Base-by-base conservation (phyloP, 2,329 filamentous ascomycete species). In the Epichloe uncinata region DNA sequence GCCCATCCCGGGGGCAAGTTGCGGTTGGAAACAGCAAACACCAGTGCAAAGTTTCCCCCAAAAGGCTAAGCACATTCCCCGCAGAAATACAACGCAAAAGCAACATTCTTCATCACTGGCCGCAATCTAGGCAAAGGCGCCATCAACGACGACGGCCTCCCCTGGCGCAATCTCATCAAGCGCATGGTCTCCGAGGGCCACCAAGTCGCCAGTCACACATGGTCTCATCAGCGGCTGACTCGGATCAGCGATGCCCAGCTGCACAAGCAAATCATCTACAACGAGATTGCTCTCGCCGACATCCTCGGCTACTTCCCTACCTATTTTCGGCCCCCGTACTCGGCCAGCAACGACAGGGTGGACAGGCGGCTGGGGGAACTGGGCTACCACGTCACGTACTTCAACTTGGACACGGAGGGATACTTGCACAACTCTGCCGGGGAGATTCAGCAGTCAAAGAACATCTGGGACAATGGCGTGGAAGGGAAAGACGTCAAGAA, bases 331-430 rank as follows among this genome's bases (percentile, higher is more conserved):
- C 67, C 71, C 0, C 71, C 71, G 0, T 73, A 71, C 61, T 72
- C 70, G n/a, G 69, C 68, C 34, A 72, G 69, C 58, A 69, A 68
- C 46, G 51, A 51, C 4, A 61, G 55, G 0, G 70, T 67, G 6
- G 67, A 71, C 44, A 62, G 57, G 18, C 62, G 66, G 62, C 57
- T 73, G 41, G 63, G 13, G 13, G 61, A 63, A 22, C 56, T 80
- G 5, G 74, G 73, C n/a, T 81, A 81, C 61, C 75, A 80, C 58
- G 59, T 80, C 57, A 70, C 72, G 30, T 79, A 79, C 63, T 80
- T 79, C 57, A 74, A 79, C 58, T 65, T 82, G 42, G 78, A 82
- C 58, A 82, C 78, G 3, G 71, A 78, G 50, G 78, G 80, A 50
- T 81, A 79, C 58, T 65, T 78, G 49, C 73, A 80, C 56, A 67